Evolutionary conservation across 2,329 filamentous ascomycete genomes (phyloP), one percentile per base, ranked within the genome.

Genomic region (Cadophora sp.): DNA sequence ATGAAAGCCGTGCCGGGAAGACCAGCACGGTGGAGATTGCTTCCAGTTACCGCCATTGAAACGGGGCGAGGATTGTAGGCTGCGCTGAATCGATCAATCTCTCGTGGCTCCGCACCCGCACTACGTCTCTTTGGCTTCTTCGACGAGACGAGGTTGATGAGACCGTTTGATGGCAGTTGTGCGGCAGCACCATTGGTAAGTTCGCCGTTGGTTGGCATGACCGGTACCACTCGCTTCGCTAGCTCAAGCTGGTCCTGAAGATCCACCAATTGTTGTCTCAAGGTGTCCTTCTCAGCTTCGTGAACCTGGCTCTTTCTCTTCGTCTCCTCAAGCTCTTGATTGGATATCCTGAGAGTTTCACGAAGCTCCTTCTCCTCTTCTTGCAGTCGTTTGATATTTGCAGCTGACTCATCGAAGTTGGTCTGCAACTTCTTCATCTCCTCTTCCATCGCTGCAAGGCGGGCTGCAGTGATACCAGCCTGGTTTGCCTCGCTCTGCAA

Each of bases 111-210:
- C 22, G 92, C 91, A 58, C 94, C 95, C 67, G 93, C 94, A 79
- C 95, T 98, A 73, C 96, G 89, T 77, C 96, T 87, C 85, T 98
- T 97, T 51, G 94, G 93, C 83, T 97, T 97, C 89, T 98, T 98
- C 61, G 93, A 95, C 1, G 95, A 92, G 29, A 99, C 96, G 40
- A 99, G 86, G 80, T 98, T 99, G 86, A 99, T 97, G 70, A 99
- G 88, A 51, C 94, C 94, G 77, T 86, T 92, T 34, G 87, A 83
- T 64, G 86, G 84, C 50, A 88, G 81, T 61, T 87, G 83, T 22
- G 82, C 79, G 63, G 80, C 78, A 61, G 81, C 81, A 66, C 93
- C 92, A 75, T 93, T 94, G 65, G 83, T 80, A 65, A 89, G 76
- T 55, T 93, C 91, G 71, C 84, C 86, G 73, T 94, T 94, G 75